A percentile compares a stretch with the other conserved stretches of the same genome.
Evolutionary conservation across 2,329 filamentous ascomycete species (phyloP).

Genomic region (Penicillium occitanis): DNA sequence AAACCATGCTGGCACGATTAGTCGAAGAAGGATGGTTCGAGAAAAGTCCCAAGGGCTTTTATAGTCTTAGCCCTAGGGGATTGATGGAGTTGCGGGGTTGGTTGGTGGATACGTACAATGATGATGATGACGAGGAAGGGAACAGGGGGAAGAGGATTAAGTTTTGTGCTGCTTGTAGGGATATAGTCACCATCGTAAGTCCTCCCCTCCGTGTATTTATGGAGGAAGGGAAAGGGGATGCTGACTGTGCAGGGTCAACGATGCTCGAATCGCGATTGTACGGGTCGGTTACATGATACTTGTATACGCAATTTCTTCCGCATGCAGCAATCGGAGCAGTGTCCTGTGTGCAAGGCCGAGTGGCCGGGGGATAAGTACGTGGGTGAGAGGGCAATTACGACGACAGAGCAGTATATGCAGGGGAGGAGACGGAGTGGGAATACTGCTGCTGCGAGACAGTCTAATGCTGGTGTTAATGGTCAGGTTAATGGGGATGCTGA

Average conservation of each 20-base stretch:
- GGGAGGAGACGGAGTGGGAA: constrained; percentile 30
- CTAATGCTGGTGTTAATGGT: not conserved
- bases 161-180: constrained; percentile 81
- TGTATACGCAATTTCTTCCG: constrained; percentile 75
- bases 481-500: not conserved
- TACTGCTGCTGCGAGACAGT: constrained; percentile 9
- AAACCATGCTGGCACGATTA: constrained; percentile 67
- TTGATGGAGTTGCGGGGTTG: constrained; percentile 83
- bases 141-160: constrained; percentile 70
- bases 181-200: constrained; percentile 73
- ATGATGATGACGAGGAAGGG: constrained; percentile 57
- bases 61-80: constrained; percentile 71
- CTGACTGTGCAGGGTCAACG: constrained; percentile 61
- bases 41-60: constrained; percentile 69
- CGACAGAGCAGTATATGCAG: constrained; percentile 31
- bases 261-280: constrained; percentile 68
- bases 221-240: not conserved
- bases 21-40: constrained; percentile 84
- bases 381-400: constrained; percentile 52
- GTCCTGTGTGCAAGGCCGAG: constrained; percentile 57
- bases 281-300: constrained; percentile 70
- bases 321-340: constrained; percentile 60
- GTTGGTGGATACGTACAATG: constrained; percentile 88
- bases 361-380: constrained; percentile 56
- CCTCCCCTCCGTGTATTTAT: not conserved